Percentiles rank a stretch among this genome's conserved stretches.
These are phyloP conservation scores for Areca catechu DNA, from an alignment of 176 grass and related monocot genomes.

Conservation along the genomic window DNA sequence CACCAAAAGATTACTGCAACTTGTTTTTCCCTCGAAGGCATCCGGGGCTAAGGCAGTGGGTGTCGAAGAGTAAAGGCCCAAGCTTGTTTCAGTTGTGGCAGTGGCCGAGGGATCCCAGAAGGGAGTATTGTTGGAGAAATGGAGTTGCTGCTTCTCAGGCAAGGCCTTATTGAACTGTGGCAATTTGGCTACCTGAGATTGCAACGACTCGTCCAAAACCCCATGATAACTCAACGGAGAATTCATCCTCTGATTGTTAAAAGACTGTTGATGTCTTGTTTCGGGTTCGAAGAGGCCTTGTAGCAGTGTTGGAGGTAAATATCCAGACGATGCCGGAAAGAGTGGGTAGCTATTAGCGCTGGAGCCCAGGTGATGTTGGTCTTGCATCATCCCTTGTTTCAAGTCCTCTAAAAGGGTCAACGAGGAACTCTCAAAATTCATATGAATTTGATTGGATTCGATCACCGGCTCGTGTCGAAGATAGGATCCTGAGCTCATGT, in stretches of 20 bases:
- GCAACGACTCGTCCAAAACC: not conserved
- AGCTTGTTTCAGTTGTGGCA: conserved; percentile 10
- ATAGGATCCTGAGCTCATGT: not conserved
- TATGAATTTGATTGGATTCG: no score
- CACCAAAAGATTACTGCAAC: not conserved
- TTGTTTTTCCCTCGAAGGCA: not conserved
- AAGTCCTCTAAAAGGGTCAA: not conserved
- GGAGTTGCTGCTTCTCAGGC: conserved; percentile 16
- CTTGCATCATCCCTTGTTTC: not conserved
- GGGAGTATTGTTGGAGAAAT: conserved; percentile 48
- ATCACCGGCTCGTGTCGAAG: no score
- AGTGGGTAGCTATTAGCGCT: not conserved
- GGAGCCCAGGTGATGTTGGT: not conserved
- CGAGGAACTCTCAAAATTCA: no score
- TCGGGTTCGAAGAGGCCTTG: not conserved
- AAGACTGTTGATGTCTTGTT: not conserved
- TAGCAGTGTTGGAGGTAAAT: not conserved
- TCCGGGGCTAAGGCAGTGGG: conserved; percentile 21
- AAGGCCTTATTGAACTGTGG: conserved; percentile 1
- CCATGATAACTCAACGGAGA: conserved; percentile 14
- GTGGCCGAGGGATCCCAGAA: conserved; percentile 44
- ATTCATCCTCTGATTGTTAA: not conserved
- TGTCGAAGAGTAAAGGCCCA: not conserved
- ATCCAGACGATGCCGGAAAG: not conserved
- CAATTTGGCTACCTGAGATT: conserved; percentile 8